Evolutionary conservation across 1,284 basidiomycete species (phyloP), one percentile per base, ranked within the genome.

Genomic region (Violaceomyces palustris): DNA sequence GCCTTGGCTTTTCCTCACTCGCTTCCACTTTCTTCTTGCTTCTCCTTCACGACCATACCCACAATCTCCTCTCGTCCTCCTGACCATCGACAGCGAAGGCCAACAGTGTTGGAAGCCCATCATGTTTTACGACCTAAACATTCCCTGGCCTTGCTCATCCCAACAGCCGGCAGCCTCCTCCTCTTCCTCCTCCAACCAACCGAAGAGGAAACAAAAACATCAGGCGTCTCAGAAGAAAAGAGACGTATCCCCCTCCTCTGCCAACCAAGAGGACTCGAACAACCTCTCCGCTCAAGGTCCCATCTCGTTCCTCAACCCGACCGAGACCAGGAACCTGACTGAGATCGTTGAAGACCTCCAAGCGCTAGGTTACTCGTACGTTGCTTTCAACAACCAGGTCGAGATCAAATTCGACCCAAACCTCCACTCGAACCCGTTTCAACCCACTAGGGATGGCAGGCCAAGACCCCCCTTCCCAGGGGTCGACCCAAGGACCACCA

Each of bases 111-210:
- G n/a, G n/a, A n/a, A n/a, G n/a, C 6, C 2, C 23, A 29, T 6
- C 28, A 68, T 68, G 65, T 65, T 65, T 30, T 64, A 64, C 42
- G 65, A 68, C 34, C 45, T 68, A 35, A 65, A 65, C 28, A 42
- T 68, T 4, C 60, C 65, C 3, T 68, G 65, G 65, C 65, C 65
- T 2, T 39, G 46, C 11, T 26, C 26, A 5, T 24, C 18, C 21
- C 19, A 24, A 4, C 22, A 44, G 29, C 43, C 44, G 6, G 31
- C 39, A n/a, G 7, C 37, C 26, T 28, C 26, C 26, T 28, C 26
- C 26, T 28, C 26, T 28, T 28, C 26, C 26, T 8, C 29, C 6
- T 30, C 29, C 29, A 17, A 5, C 18, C 6, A 12, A 5, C n/a
- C n/a, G n/a, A n/a, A 30, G 18, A 17, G 29, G 29, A 12, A 19